Percentiles rank a stretch among this genome's conserved stretches.
Conservation (phyloP, 257 asterid species). For the Solanum rostratum region DNA sequence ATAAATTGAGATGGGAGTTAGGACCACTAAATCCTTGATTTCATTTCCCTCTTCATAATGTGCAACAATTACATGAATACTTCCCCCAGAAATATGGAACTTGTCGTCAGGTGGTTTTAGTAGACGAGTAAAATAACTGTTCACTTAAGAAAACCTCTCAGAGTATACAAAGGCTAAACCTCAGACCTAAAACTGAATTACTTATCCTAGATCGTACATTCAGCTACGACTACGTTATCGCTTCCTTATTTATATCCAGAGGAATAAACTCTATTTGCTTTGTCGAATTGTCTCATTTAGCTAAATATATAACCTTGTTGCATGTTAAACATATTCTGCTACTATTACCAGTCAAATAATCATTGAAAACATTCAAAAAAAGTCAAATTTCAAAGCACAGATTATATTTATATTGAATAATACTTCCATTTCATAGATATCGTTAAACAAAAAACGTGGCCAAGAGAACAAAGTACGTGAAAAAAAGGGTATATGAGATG, state of each 20-base stretch:
- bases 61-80: background rate
- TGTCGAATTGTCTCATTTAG: background rate
- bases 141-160: background rate
- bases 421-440: background rate
- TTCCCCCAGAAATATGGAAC: background rate
- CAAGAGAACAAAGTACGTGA: background rate
- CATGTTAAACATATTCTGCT: background rate
- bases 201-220: background rate
- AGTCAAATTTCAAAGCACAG: background rate
- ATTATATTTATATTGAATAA: background rate
- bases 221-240: background rate
- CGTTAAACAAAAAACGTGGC: background rate
- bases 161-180: background rate
- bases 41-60: background rate
- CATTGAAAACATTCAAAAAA: background rate
- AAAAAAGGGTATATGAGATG: background rate
- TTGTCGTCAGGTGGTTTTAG: background rate
- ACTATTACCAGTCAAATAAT: background rate
- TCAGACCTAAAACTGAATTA: background rate
- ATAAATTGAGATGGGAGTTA: background rate
- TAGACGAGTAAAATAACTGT: background rate
- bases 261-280: background rate
- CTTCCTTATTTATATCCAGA: background rate
- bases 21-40: background rate
- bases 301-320: background rate